Evolutionary conservation across 1,139 yeast species (phyloP), one percentile per base, ranked within the genome.

Genomic region (Lodderomyces beijingensis): DNA sequence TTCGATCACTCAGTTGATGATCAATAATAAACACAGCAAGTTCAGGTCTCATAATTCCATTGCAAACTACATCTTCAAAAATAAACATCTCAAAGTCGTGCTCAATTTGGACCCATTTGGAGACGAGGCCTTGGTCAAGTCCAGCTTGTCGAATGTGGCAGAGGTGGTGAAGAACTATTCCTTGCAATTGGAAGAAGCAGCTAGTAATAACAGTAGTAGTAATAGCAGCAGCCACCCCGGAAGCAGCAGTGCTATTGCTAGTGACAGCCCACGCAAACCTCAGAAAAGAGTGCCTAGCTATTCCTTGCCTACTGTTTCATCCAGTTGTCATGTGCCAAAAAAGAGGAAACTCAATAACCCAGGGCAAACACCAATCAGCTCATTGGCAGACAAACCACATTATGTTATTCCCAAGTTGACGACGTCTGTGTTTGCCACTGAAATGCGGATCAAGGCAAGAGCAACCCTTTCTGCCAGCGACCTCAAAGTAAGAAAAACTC

Each of bases 291-390:
- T 50, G 18, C 63, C 63, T 8, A 47, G 51, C 41, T 58, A 62
- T 33, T 60, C 67, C 3, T 50, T 49, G 32, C 65, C 68, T 10
- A 61, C 67, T 0, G 37, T 46, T 5, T 39, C 61, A 6, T 41
- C 39, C 3, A 34, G 29, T 10, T 25, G 37, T 19, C 37, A 35
- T 28, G 30, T 35, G 25, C 39, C 39, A 4, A 12, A 12, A 6
- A 33, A 35, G 14, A n/a, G n/a, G n/a, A n/a, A n/a, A n/a, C n/a
- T n/a, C n/a, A n/a, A n/a, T n/a, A n/a, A n/a, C n/a, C n/a, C n/a
- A n/a, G n/a, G n/a, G n/a, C n/a, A n/a, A n/a, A n/a, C n/a, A n/a
- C n/a, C n/a, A n/a, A n/a, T n/a, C n/a, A n/a, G n/a, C n/a, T n/a
- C n/a, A n/a, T n/a, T n/a, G n/a, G n/a, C n/a, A n/a, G n/a, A n/a